A percentile compares a stretch with the other conserved stretches of the same genome.
These are phyloP conservation scores for Dalbergia cultrata DNA, from an alignment of 306 rosid species.

Conservation along the genomic window DNA sequence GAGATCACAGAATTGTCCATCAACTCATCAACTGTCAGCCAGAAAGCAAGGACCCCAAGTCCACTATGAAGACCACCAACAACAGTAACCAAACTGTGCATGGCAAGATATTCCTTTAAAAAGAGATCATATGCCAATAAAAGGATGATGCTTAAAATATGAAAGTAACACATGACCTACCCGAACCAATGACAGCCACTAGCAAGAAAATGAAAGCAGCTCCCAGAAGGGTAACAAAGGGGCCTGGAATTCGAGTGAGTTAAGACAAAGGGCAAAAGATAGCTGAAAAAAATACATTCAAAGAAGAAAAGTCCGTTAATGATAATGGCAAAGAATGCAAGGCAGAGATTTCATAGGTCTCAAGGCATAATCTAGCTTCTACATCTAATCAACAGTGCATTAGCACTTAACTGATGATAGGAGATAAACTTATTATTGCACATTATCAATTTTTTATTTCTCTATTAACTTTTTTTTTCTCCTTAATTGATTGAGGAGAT, in stretches of 20 bases:
- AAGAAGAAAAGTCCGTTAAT: no score
- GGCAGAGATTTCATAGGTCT: no score
- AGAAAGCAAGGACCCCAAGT: constrained; percentile 72
- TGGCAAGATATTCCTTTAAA: constrained; percentile 91
- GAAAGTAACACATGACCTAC: constrained; percentile 54
- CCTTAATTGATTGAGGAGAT: no score
- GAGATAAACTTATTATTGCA: no score
- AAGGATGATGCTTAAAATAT: constrained; percentile 8
- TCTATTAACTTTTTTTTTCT: no score
- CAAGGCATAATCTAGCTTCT: no score
- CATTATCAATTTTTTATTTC: no score
- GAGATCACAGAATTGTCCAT: constrained; percentile 74
- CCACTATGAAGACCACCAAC: no score
- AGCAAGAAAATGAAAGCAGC: constrained; percentile 48
- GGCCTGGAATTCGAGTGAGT: constrained; percentile 61
- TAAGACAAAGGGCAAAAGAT: constrained; percentile 76
- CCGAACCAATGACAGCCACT: constrained; percentile 79
- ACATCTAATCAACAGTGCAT: no score
- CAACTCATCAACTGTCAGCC: constrained; percentile 71
- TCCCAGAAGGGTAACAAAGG: constrained; percentile 58
- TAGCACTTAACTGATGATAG: no score
- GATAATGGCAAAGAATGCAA: no score
- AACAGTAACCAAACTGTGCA: constrained; percentile 89
- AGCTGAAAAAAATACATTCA: constrained; percentile 46
- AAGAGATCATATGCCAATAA: constrained; percentile 44